These are phyloP conservation scores for Backusella tarrabulga DNA, from an alignment of 192 early-diverging fungal species.

Conservation along the genomic window DNA sequence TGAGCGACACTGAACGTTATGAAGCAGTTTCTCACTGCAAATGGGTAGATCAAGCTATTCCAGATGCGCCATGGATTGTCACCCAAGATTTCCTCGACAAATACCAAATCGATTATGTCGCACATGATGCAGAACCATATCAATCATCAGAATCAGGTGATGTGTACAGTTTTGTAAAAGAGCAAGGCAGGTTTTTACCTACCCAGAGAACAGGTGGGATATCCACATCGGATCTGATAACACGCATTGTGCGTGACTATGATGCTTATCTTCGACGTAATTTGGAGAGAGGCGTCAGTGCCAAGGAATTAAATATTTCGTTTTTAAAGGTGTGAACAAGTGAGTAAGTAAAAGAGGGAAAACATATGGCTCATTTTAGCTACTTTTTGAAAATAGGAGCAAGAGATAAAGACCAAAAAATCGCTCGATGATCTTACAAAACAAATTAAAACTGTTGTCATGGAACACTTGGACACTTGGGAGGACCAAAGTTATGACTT, in stretches of 20 bases:
- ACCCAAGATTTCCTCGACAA: slow-evolving; percentile 73
- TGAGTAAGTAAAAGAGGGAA: background rate
- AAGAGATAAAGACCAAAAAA: slow-evolving; percentile 73
- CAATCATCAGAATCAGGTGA: slow-evolving; percentile 71
- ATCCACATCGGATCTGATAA: slow-evolving; percentile 81
- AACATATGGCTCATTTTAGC: background rate
- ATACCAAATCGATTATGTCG: slow-evolving; percentile 80
- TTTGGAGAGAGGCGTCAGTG: slow-evolving; percentile 77
- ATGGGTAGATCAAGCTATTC: slow-evolving; percentile 81
- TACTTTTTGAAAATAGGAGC: slow-evolving; percentile 43
- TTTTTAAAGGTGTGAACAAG: slow-evolving; percentile 64
- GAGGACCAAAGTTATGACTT: slow-evolving; percentile 72
- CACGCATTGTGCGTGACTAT: slow-evolving; percentile 82
- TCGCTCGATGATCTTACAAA: slow-evolving; percentile 64
- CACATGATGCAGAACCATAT: slow-evolving; percentile 81
- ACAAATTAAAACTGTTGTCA: slow-evolving; percentile 65
- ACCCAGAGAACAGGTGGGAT: slow-evolving; percentile 79
- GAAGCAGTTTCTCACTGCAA: slow-evolving; percentile 80
- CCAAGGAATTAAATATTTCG: slow-evolving; percentile 77
- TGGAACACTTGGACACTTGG: slow-evolving; percentile 68
- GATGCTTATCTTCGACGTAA: slow-evolving; percentile 81
- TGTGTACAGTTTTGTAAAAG: slow-evolving; percentile 80
- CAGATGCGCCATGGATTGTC: slow-evolving; percentile 75
- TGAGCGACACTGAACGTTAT: slow-evolving; percentile 74
- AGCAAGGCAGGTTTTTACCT: slow-evolving; percentile 61